A percentile compares a stretch with the other conserved stretches of the same genome.
Conservation (phyloP, 352 stramenopile species). For the Phytophthora tubulina region DNA sequence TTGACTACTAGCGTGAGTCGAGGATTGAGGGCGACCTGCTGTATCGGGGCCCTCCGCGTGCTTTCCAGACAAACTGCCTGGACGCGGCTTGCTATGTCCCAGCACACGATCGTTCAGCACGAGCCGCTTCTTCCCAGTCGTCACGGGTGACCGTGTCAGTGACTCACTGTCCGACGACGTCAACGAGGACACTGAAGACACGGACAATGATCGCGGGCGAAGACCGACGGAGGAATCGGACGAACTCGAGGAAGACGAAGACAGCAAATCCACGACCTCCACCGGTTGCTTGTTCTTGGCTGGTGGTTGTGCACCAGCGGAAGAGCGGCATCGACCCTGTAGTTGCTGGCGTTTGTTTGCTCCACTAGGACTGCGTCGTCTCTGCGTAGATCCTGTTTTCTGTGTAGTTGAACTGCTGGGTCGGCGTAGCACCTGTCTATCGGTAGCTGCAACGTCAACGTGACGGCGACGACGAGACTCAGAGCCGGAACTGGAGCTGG, state of each 20-base stretch:
- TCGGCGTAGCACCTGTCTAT: background rate
- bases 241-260: slow-evolving; percentile 36
- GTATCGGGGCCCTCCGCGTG: background rate
- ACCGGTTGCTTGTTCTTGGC: background rate
- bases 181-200: slow-evolving; percentile 17
- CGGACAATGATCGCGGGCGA: slow-evolving; percentile 7
- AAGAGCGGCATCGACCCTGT: slow-evolving; percentile 1
- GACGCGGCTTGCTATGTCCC: background rate
- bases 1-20: background rate
- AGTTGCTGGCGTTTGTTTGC: background rate
- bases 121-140: slow-evolving; percentile 20
- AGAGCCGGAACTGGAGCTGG: slow-evolving; percentile 7
- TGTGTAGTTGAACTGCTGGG: background rate
- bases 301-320: background rate
- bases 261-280: slow-evolving; percentile 36
- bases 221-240: slow-evolving; percentile 16
- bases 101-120: slow-evolving; percentile 23
- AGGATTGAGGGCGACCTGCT: background rate
- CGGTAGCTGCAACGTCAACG: too few species aligned
- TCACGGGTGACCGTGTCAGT: background rate
- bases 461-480: background rate
- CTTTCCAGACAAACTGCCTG: background rate
- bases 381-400: background rate
- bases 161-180: slow-evolving; percentile 24
- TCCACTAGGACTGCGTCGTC: background rate